Conservation (phyloP, 257 asterid genomes). For the Apocynum venetum region DNA sequence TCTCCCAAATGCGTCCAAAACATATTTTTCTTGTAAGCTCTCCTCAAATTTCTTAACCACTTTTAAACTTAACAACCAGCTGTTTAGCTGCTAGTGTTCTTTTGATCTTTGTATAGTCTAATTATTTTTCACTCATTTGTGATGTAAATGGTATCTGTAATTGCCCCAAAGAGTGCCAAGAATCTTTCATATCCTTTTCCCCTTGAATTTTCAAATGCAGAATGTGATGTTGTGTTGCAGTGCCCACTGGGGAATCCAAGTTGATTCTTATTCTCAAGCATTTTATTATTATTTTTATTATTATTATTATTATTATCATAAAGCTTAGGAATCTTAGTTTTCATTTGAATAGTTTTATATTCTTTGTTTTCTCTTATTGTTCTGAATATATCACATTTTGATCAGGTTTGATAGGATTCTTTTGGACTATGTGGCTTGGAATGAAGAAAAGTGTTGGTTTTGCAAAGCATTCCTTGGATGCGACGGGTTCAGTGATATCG, state of each 20-base stretch:
- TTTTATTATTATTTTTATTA: neutral
- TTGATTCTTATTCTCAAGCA: neutral
- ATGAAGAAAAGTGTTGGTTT: slow-evolving; percentile 42
- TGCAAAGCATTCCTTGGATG: slow-evolving; percentile 49
- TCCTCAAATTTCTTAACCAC: neutral
- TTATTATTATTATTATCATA: neutral
- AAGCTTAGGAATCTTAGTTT: neutral
- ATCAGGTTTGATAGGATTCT: slow-evolving; percentile 86
- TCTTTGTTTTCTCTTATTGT: neutral
- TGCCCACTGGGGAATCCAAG: neutral
- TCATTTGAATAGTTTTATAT: neutral
- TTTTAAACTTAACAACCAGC: neutral
- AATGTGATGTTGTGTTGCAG: neutral
- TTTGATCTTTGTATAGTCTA: neutral
- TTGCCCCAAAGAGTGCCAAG: neutral
- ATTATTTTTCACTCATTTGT: neutral
- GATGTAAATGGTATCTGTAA: neutral
- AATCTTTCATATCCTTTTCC: neutral
- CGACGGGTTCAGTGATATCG: slow-evolving; percentile 62
- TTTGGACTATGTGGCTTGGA: slow-evolving; percentile 52
- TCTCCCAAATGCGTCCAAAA: neutral
- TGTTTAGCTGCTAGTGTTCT: neutral
- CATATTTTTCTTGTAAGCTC: neutral
- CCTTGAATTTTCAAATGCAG: neutral
- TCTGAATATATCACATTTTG: neutral